A percentile compares a stretch with the other conserved stretches of the same genome.
Evolutionary conservation across 306 rosid species (phyloP).

Genomic region (Arachis hypogaea): DNA sequence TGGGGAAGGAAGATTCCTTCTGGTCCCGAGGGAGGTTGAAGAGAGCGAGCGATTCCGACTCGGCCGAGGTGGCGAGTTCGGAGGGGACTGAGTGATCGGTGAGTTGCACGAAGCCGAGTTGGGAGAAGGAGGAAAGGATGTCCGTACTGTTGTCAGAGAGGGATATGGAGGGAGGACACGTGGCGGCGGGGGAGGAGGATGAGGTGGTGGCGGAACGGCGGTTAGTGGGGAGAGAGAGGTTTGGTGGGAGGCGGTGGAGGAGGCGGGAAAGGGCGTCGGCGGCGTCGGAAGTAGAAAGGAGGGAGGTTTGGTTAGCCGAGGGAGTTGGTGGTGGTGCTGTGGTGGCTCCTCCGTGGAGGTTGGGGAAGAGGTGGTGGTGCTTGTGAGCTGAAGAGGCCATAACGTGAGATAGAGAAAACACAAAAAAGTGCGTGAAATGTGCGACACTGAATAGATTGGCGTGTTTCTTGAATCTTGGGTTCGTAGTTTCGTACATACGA

Average conservation of each 20-base stretch:
- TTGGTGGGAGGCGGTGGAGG: slow-evolving; percentile 81
- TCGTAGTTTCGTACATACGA: background rate
- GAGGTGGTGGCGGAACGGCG: slow-evolving; percentile 26
- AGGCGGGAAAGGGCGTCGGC: slow-evolving; percentile 76
- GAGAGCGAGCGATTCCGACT: slow-evolving; percentile 65
- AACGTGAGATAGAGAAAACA: background rate
- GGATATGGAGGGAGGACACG: slow-evolving; percentile 57
- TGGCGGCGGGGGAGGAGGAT: slow-evolving; percentile 38
- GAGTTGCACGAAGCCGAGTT: slow-evolving; percentile 79
- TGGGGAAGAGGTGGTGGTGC: slow-evolving; percentile 45
- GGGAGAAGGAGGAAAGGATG: slow-evolving; percentile 49
- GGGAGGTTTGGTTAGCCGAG: slow-evolving; percentile 44
- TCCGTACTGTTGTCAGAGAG: slow-evolving; percentile 41
- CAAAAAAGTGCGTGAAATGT: background rate
- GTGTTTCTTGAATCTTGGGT: background rate
- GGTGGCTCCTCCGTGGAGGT: slow-evolving; percentile 65
- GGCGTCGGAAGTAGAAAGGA: slow-evolving; percentile 47
- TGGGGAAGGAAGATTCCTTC: slow-evolving; percentile 53
- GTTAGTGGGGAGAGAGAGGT: slow-evolving; percentile 73
- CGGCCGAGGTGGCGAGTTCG: slow-evolving; percentile 73
- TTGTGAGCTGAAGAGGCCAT: slow-evolving; percentile 70
- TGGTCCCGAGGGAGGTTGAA: slow-evolving; percentile 55
- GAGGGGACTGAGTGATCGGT: slow-evolving; percentile 55
- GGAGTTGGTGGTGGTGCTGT: slow-evolving; percentile 96
- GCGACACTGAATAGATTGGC: background rate